Conservation (phyloP, 2,329 filamentous ascomycete genomes). For the Fusarium cyanostomum region DNA sequence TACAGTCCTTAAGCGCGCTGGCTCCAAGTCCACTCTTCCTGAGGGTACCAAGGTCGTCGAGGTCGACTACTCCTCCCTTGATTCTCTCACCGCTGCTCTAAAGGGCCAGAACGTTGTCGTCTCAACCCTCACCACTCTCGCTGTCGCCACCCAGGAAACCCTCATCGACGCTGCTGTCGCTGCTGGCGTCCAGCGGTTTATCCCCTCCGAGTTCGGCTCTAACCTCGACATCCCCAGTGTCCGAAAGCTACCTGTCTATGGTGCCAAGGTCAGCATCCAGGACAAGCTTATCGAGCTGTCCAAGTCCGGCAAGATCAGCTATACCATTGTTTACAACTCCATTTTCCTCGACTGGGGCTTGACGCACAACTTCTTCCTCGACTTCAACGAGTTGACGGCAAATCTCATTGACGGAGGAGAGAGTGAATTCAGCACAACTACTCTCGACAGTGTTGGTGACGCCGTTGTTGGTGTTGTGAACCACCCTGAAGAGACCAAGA, state of each 20-base stretch:
- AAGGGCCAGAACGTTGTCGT: constrained; percentile 67
- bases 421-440: constrained; percentile 57
- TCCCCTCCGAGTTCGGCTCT: constrained; percentile 66
- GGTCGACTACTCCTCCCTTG: constrained; percentile 53
- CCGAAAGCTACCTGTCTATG: constrained; percentile 60
- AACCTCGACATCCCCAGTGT: constrained; percentile 48
- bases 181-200: constrained; percentile 68
- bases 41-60: constrained; percentile 44
- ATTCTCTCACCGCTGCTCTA: constrained; percentile 61
- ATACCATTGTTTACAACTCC: constrained; percentile 63
- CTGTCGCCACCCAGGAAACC: constrained; percentile 51
- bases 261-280: constrained; percentile 56
- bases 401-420: constrained; percentile 62
- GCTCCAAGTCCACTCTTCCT: constrained; percentile 52
- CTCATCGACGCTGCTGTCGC: constrained; percentile 67
- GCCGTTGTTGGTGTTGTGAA: constrained; percentile 59
- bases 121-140: constrained; percentile 46
- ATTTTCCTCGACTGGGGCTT: constrained; percentile 69
- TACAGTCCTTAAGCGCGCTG: constrained; percentile 49
- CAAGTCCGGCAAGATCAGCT: constrained; percentile 57
- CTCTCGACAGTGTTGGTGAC: constrained; percentile 56
- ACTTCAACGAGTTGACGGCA: constrained; percentile 50
- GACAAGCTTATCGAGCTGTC: constrained; percentile 54
- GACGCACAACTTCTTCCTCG: constrained; percentile 54
- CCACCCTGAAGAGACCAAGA: constrained; percentile 63